Evolutionary conservation across 73 alveolate genomes (phyloP).

Genomic region (Durusdinium trenchii): DNA sequence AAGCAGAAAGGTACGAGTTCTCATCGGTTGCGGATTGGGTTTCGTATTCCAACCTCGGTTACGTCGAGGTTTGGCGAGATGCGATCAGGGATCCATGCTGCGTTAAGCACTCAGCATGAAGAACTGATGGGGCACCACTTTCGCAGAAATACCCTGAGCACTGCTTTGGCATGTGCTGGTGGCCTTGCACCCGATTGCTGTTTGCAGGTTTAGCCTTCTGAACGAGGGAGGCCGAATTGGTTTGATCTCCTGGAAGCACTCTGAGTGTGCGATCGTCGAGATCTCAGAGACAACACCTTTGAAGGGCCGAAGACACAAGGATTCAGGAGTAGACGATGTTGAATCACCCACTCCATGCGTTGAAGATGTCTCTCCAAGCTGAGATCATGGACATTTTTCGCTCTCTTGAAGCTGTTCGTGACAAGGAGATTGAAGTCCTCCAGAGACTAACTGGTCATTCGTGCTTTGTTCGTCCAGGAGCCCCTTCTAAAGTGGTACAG

Average conservation of each 20-base stretch:
- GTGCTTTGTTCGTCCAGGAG: constrained; percentile 8
- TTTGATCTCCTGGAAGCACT: constrained; percentile 88
- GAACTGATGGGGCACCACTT: too few species aligned
- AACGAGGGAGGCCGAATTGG: constrained; percentile 89
- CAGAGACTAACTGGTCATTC: background rate
- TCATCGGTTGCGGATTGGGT: background rate
- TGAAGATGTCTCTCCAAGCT: background rate
- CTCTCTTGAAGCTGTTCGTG: constrained; percentile 75
- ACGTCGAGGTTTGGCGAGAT: constrained; percentile 69
- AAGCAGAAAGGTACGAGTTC: background rate
- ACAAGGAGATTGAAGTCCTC: constrained; percentile 40
- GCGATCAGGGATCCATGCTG: constrained; percentile 66
- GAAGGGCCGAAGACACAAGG: background rate
- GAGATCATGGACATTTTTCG: constrained; percentile 90
- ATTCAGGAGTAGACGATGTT: too few species aligned
- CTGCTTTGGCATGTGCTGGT: background rate
- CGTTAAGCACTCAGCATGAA: background rate
- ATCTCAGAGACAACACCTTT: background rate
- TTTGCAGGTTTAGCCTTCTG: constrained; percentile 38
- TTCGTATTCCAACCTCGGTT: background rate
- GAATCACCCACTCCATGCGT: too few species aligned
- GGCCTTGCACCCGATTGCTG: background rate
- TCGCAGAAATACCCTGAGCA: too few species aligned
- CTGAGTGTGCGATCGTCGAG: constrained; percentile 53
- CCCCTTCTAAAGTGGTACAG: constrained; percentile 84